Conservation (phyloP, 345 rosid genomes). For the Lumnitzera littorea region DNA sequence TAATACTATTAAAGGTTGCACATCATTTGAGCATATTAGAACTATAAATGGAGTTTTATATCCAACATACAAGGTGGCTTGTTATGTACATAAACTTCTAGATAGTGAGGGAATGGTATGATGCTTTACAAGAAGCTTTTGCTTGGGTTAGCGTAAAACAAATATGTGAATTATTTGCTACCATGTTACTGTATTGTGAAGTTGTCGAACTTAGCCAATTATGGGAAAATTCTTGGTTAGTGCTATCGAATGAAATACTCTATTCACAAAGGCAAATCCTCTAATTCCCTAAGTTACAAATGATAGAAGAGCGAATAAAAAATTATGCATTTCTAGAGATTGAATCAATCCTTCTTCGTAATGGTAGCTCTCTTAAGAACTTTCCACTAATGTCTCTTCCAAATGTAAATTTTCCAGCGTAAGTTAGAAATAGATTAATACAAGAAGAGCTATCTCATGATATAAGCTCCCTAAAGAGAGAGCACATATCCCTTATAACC, state of each 20-base stretch:
- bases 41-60: background rate
- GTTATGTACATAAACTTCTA: constrained; percentile 1
- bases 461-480: no score
- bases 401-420: background rate
- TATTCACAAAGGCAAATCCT: background rate
- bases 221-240: background rate
- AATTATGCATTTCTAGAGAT: background rate
- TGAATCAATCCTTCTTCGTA: background rate
- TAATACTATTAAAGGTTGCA: background rate
- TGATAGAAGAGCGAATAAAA: background rate
- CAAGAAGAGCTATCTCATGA: no score
- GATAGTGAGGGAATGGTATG: constrained; percentile 12
- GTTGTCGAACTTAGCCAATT: background rate
- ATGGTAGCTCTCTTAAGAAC: background rate
- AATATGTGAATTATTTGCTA: background rate
- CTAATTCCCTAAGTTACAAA: background rate
- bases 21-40: constrained; percentile 1
- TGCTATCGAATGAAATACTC: background rate
- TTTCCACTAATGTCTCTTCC: background rate
- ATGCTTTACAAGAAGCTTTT: constrained; percentile 3
- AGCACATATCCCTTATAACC: no score
- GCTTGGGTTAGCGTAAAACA: background rate
- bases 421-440: no score
- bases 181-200: constrained; percentile 1
- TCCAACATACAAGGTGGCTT: constrained; percentile 2